Percentiles rank a stretch among this genome's conserved stretches.
Conservation (phyloP, 2,329 filamentous ascomycete species). For the Trichoderma citrinoviride region DNA sequence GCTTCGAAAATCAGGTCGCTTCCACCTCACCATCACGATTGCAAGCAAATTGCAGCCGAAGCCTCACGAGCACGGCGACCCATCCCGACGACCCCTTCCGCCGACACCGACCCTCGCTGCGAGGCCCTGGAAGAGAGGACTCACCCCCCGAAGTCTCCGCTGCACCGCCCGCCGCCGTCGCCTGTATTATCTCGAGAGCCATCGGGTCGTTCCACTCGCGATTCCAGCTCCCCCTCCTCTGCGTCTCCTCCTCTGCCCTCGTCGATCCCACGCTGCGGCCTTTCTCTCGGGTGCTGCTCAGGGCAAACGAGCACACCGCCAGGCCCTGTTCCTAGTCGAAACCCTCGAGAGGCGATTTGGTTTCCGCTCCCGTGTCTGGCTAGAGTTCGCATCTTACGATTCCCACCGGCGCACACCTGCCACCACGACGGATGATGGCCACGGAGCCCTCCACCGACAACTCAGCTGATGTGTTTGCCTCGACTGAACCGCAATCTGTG, state of each 20-base stretch:
- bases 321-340: background rate
- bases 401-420: slow-evolving; percentile 34
- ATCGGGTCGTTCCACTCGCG: slow-evolving; percentile 10
- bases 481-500: slow-evolving; percentile 47
- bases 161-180: background rate
- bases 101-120: slow-evolving; percentile 20
- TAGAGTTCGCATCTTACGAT: slow-evolving; percentile 31
- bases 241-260: background rate
- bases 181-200: background rate
- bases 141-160: slow-evolving; percentile 13
- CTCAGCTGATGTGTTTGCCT: slow-evolving; percentile 53
- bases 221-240: slow-evolving; percentile 8
- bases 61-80: slow-evolving; percentile 23
- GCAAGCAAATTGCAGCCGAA: slow-evolving; percentile 30
- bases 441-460: slow-evolving; percentile 56
- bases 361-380: background rate
- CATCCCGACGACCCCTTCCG: slow-evolving; percentile 24
- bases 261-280: slow-evolving; percentile 6
- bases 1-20: slow-evolving; percentile 34
- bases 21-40: slow-evolving; percentile 30
- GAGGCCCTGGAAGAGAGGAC: slow-evolving; percentile 24
- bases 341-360: background rate
- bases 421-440: slow-evolving; percentile 61
- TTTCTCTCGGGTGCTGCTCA: background rate
- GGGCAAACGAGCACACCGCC: background rate